These are phyloP conservation scores for Naganishia vaughanmartiniae DNA, from an alignment of 768 basidiomycete species.

Conservation along the genomic window DNA sequence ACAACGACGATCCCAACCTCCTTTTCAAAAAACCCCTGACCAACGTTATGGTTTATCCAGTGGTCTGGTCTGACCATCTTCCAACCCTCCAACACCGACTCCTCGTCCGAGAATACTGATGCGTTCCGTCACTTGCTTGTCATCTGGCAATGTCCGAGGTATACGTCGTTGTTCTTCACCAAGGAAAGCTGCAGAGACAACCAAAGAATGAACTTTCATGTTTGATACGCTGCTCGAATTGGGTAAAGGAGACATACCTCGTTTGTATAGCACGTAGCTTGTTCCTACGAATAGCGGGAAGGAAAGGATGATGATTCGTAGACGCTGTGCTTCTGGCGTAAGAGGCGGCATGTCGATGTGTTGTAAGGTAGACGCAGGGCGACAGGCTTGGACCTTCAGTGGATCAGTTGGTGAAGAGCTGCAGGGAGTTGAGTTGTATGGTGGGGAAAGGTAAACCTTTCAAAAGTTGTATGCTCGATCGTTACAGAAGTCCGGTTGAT, in stretches of 20 bases:
- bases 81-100: constrained; percentile 9
- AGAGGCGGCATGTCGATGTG: constrained; percentile 9
- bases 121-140: constrained; percentile 14
- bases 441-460: no score
- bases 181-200: constrained; percentile 19
- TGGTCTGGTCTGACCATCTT: not conserved
- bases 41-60: not conserved
- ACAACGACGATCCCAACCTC: no score
- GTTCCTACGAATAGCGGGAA: constrained; percentile 33
- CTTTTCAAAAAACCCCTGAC: not conserved
- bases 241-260: constrained; percentile 26
- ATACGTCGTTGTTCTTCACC: constrained; percentile 33
- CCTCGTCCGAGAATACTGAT: constrained; percentile 20
- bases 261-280: constrained; percentile 31
- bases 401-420: no score
- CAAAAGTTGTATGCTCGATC: not conserved
- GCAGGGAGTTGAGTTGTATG: no score
- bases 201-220: not conserved
- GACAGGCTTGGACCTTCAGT: not conserved
- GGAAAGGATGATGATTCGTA: constrained; percentile 32
- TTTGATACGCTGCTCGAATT: not conserved
- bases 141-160: constrained; percentile 17
- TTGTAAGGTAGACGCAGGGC: not conserved
- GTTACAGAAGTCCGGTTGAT: not conserved
- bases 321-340: constrained; percentile 26